phyloP scores from a whole-genome alignment of 495 filamentous ascomycete genomes.

The Thermochaetoides thermophila region DNA sequence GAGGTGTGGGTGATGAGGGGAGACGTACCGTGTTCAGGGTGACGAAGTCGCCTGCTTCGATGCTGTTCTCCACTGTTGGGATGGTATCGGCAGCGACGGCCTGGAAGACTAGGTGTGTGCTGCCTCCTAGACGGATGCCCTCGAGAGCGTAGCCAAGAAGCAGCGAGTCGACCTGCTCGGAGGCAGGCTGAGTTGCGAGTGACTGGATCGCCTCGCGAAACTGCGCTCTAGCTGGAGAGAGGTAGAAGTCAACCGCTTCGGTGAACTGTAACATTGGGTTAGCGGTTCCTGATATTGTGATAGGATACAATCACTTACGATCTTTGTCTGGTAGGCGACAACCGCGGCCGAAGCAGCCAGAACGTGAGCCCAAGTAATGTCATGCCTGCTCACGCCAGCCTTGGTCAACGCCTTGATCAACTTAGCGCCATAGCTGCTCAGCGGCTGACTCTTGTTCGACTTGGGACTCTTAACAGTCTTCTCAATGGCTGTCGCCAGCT shows the following conservation, averaged over 20 bases:
- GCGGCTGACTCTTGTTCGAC: slow-evolving; percentile 34
- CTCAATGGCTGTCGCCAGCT: slow-evolving; percentile 28
- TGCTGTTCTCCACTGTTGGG: slow-evolving; percentile 12
- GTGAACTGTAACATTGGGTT: slow-evolving; percentile 36
- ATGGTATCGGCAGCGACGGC: slow-evolving; percentile 31
- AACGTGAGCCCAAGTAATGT: slow-evolving; percentile 66
- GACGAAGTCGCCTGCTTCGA: slow-evolving; percentile 26
- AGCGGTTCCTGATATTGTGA: neutral
- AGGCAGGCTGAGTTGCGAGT: slow-evolving; percentile 26
- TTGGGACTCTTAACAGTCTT: slow-evolving; percentile 45
- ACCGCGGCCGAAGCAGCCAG: slow-evolving; percentile 27
- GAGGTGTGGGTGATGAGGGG: slow-evolving; percentile 26
- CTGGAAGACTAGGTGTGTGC: slow-evolving; percentile 36
- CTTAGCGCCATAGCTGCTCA: slow-evolving; percentile 53
- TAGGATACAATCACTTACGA: slow-evolving; percentile 23
- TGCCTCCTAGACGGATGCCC: slow-evolving; percentile 34
- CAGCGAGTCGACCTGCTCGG: slow-evolving; percentile 20
- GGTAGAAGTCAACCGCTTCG: slow-evolving; percentile 67
- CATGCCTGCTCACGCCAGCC: slow-evolving; percentile 43
- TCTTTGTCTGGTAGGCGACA: slow-evolving; percentile 56
- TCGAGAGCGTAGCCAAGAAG: slow-evolving; percentile 40
- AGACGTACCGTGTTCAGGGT: slow-evolving; percentile 40
- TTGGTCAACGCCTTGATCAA: slow-evolving; percentile 58
- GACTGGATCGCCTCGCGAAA: slow-evolving; percentile 40
- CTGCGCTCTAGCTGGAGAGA: slow-evolving; percentile 41